Conservation (phyloP, 2,329 filamentous ascomycete species). For the Xylaria sp. region DNA sequence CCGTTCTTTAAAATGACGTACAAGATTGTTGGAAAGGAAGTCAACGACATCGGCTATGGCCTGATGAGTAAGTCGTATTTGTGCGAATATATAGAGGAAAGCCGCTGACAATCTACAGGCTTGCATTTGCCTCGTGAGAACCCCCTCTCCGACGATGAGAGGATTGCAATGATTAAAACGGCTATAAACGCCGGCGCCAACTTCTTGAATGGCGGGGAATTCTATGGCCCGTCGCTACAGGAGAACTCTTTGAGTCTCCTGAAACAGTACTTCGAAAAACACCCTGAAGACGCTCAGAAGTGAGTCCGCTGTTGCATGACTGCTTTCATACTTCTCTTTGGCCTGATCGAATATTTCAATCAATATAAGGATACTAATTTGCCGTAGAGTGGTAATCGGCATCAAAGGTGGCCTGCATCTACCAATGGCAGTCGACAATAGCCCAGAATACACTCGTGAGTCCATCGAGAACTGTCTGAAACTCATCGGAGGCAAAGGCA, state of each 20-base stretch:
- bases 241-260: constrained; percentile 61
- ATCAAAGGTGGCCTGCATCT: constrained; percentile 62
- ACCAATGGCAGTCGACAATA: constrained; percentile 40
- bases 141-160: constrained; percentile 45
- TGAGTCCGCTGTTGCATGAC: not conserved
- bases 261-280: constrained; percentile 61
- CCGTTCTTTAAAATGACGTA: constrained; percentile 26
- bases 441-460: constrained; percentile 57
- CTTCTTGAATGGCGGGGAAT: constrained; percentile 62
- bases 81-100: not conserved
- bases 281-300: constrained; percentile 63
- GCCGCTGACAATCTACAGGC: constrained; percentile 37
- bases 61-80: constrained; percentile 44
- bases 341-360: not conserved
- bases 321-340: no score
- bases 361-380: not conserved
- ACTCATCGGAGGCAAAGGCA: constrained; percentile 52
- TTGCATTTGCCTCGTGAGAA: constrained; percentile 57
- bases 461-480: constrained; percentile 60
- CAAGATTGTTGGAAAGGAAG: constrained; percentile 33
- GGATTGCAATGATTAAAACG: constrained; percentile 58
- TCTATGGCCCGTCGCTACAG: constrained; percentile 59
- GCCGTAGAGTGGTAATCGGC: constrained; percentile 29
- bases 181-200: constrained; percentile 49
- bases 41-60: constrained; percentile 42